phyloP scores from a whole-genome alignment of 192 early-diverging fungal species.

The Dissophora ornata region DNA sequence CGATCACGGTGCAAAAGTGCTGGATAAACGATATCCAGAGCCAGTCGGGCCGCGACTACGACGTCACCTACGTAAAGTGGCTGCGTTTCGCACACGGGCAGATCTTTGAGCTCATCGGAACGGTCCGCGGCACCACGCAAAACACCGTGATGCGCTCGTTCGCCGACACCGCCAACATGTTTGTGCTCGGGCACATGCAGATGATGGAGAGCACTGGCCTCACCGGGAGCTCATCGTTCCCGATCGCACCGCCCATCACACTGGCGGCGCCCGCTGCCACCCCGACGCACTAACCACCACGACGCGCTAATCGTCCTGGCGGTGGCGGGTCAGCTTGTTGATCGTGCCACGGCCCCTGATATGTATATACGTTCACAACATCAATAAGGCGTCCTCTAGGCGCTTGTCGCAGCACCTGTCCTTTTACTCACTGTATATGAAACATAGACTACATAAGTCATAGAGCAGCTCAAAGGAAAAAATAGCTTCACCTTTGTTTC shows the following conservation, averaged over 20 bases:
- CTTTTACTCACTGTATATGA: too few relatives aligned
- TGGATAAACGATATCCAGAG: slow-evolving; percentile 14
- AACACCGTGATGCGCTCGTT: slow-evolving; percentile 18
- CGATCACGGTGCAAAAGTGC: slow-evolving; percentile 17
- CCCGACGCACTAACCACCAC: too few relatives aligned
- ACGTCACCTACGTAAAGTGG: slow-evolving; percentile 21
- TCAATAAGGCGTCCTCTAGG: too few relatives aligned
- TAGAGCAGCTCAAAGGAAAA: too few relatives aligned
- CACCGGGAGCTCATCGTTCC: slow-evolving; percentile 16
- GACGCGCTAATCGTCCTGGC: too few relatives aligned
- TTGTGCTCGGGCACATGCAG: slow-evolving; percentile 18
- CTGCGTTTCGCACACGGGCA: slow-evolving; percentile 22
- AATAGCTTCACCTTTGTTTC: too few relatives aligned
- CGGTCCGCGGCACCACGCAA: slow-evolving; percentile 17
- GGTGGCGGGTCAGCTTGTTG: too few relatives aligned
- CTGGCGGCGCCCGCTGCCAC: too few relatives aligned
- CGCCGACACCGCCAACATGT: slow-evolving; percentile 18
- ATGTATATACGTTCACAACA: too few relatives aligned
- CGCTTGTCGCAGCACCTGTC: too few relatives aligned
- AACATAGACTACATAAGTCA: too few relatives aligned
- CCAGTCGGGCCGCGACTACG: slow-evolving; percentile 17
- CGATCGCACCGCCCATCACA: slow-evolving; percentile 10
- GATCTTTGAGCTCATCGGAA: slow-evolving; percentile 14
- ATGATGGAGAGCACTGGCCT: slow-evolving; percentile 19
- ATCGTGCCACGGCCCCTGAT: too few relatives aligned